phyloP scores from a whole-genome alignment of 2,329 filamentous ascomycete genomes.

The Geosmithia morbida region DNA sequence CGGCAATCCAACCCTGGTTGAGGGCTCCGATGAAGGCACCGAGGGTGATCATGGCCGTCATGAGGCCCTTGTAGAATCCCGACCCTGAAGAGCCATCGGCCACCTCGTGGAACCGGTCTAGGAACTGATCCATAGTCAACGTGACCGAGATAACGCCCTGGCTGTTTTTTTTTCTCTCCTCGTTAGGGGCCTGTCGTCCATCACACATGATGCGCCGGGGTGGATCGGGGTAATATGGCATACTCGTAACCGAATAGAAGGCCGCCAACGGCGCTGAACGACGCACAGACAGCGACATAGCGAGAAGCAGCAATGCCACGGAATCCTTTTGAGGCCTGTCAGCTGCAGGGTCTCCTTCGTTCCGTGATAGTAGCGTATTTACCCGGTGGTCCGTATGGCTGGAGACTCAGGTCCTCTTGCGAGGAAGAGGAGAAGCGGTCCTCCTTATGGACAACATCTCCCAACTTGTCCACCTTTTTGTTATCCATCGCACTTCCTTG shows the following conservation, averaged over 20 bases:
- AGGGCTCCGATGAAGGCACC: conserved; percentile 33
- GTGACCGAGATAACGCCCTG: conserved; percentile 22
- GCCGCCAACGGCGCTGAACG: conserved; percentile 12
- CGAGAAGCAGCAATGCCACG: conserved; percentile 14
- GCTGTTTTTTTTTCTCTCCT: background rate
- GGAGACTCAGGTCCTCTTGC: background rate
- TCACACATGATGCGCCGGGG: too few species aligned
- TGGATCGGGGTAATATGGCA: background rate
- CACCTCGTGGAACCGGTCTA: conserved; percentile 13
- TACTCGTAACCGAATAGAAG: conserved; percentile 1
- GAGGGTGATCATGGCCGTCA: conserved; percentile 28
- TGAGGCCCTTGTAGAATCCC: conserved; percentile 21
- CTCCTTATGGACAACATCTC: background rate
- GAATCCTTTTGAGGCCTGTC: conserved; percentile 9
- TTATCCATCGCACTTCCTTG: background rate
- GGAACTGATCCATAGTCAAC: conserved; percentile 14
- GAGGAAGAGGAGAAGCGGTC: background rate
- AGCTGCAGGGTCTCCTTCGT: background rate
- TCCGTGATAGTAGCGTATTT: background rate
- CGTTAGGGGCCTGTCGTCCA: background rate
- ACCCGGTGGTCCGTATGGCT: background rate
- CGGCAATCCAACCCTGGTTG: conserved; percentile 21
- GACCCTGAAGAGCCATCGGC: conserved; percentile 16
- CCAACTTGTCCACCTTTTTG: background rate
- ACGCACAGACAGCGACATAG: conserved; percentile 17